Conservation (phyloP, 73 alveolate species). For the Uronychia setigera region DNA sequence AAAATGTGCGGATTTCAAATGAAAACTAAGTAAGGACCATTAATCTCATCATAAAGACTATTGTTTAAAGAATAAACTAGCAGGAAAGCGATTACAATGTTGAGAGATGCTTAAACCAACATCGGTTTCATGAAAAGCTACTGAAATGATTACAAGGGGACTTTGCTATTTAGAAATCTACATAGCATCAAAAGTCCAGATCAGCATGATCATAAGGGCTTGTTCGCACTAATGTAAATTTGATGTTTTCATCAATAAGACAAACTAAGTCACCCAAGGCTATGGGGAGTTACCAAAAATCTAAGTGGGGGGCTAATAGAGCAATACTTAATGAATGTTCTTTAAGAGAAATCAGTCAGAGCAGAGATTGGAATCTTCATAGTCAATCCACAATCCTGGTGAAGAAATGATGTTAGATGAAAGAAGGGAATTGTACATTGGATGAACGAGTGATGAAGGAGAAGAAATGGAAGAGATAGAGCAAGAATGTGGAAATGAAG, state of each 20-base stretch:
- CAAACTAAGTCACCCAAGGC: background rate
- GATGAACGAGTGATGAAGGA: too few relatives aligned
- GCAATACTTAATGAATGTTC: background rate
- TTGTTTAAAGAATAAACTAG: background rate
- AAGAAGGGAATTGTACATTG: too few relatives aligned
- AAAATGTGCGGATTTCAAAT: background rate
- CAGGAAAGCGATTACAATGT: background rate
- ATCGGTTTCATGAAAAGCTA: background rate
- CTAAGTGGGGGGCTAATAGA: background rate
- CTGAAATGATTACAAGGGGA: background rate
- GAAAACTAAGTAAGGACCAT: too few relatives aligned
- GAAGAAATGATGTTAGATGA: background rate
- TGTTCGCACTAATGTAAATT: background rate
- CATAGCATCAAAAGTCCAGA: background rate
- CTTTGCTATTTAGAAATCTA: too few relatives aligned
- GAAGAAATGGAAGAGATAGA: too few relatives aligned
- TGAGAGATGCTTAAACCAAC: background rate
- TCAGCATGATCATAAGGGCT: background rate
- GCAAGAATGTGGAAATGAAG: too few relatives aligned
- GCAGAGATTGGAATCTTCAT: background rate
- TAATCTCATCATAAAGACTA: too few relatives aligned
- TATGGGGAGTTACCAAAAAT: background rate
- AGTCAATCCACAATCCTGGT: background rate
- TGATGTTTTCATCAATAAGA: background rate
- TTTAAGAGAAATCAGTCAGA: background rate